phyloP scores from a whole-genome alignment of 2,329 filamentous ascomycete species.

The Lithohypha guttulata region DNA sequence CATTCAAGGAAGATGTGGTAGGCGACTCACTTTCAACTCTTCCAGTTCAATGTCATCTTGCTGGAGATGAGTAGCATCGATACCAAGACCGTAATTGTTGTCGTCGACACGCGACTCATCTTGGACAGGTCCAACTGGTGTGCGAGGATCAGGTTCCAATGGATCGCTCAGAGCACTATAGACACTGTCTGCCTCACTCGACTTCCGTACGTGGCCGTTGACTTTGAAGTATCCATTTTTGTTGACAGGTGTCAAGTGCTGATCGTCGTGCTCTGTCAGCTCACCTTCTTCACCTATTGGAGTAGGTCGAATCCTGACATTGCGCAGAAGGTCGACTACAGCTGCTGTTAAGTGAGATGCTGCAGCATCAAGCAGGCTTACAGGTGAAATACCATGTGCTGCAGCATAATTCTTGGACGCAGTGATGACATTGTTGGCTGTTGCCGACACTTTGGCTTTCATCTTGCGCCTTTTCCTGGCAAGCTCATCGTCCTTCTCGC shows the following conservation, averaged over 20 bases:
- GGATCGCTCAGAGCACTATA: constrained; percentile 56
- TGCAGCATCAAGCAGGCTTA: constrained; percentile 88
- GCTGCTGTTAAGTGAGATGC: constrained; percentile 80
- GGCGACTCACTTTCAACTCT: constrained; percentile 46
- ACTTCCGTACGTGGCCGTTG: constrained; percentile 36
- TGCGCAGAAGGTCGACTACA: constrained; percentile 72
- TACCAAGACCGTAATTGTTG: constrained; percentile 12
- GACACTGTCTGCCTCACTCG: constrained; percentile 59
- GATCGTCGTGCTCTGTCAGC: constrained; percentile 59
- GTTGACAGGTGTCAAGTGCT: constrained; percentile 51
- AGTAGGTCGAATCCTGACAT: constrained; percentile 72
- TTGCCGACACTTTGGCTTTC: constrained; percentile 75
- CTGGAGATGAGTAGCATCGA: constrained; percentile 20
- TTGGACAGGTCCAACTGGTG: constrained; percentile 15
- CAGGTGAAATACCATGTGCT: constrained; percentile 73
- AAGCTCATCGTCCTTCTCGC: constrained; percentile 42
- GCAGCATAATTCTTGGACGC: constrained; percentile 83
- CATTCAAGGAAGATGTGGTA: not conserved
- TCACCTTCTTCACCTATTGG: constrained; percentile 67
- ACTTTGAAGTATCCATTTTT: constrained; percentile 57
- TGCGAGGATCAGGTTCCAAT: constrained; percentile 24
- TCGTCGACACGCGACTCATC: constrained; percentile 12
- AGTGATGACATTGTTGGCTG: constrained; percentile 91
- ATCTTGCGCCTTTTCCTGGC: constrained; percentile 55
- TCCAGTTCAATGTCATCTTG: constrained; percentile 41